phyloP scores from a whole-genome alignment of 805 yeast genomes.

The Myxozyma geophila region DNA sequence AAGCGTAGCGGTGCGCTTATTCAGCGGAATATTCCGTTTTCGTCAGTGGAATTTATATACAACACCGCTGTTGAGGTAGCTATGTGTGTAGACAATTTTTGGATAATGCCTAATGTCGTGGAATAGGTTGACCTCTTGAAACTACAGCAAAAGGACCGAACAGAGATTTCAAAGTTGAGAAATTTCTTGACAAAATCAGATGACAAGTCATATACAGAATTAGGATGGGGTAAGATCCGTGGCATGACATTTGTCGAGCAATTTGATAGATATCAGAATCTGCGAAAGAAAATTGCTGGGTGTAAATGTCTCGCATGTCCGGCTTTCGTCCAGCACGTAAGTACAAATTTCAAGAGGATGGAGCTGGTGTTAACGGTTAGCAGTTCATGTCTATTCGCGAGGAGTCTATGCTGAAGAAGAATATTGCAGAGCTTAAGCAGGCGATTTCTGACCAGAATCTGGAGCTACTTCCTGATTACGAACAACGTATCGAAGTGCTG shows the following conservation, averaged over 20 bases:
- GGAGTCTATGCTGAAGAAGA: slow-evolving; percentile 52
- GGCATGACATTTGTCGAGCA: slow-evolving; percentile 47
- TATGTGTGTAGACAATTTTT: not conserved
- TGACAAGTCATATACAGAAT: slow-evolving; percentile 43
- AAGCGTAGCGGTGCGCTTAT: slow-evolving; percentile 1
- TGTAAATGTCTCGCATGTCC: slow-evolving; percentile 47
- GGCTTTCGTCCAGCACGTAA: slow-evolving; percentile 29
- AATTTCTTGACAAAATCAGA: slow-evolving; percentile 2
- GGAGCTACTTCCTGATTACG: slow-evolving; percentile 90
- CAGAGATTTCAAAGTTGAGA: slow-evolving; percentile 13
- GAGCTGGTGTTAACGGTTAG: not conserved
- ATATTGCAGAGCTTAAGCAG: slow-evolving; percentile 61
- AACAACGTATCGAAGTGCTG: slow-evolving; percentile 80
- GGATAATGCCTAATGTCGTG: not conserved
- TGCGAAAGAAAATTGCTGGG: slow-evolving; percentile 44
- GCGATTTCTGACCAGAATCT: slow-evolving; percentile 84
- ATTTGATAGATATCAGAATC: slow-evolving; percentile 47
- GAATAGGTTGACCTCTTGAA: slow-evolving; percentile 17
- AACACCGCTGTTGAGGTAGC: slow-evolving; percentile 40
- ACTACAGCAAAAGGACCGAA: slow-evolving; percentile 14
- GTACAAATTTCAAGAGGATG: not conserved
- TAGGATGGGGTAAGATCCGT: slow-evolving; percentile 48
- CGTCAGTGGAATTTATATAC: slow-evolving; percentile 53
- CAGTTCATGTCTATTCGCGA: slow-evolving; percentile 49
- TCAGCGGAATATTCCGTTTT: slow-evolving; percentile 49